Percentiles rank a stretch among this genome's conserved stretches.
Conservation (phyloP, 257 asterid genomes). For the Misopates orontium region DNA sequence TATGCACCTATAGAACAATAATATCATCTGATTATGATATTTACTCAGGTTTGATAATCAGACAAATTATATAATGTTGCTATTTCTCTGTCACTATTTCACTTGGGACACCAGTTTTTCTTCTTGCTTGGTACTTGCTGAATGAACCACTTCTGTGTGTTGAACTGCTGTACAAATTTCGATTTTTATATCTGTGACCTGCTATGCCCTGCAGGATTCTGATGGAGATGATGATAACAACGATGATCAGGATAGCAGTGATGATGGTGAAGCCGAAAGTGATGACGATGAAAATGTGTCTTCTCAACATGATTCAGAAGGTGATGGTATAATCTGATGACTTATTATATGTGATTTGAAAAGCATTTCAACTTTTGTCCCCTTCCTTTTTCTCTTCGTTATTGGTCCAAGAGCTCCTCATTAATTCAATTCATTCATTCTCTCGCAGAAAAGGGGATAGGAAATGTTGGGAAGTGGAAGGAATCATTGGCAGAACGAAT, state of each 20-base stretch:
- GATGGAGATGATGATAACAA: constrained; percentile 42
- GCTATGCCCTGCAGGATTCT: constrained; percentile 47
- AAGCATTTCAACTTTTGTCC: neutral
- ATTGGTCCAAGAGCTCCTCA: neutral
- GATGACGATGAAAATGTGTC: constrained; percentile 31
- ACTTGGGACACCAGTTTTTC: neutral
- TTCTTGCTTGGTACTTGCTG: constrained; percentile 12
- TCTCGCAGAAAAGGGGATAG: constrained; percentile 56
- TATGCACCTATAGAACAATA: neutral
- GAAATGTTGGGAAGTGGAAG: constrained; percentile 86
- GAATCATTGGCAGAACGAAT: constrained; percentile 71
- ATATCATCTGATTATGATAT: too few relatives aligned
- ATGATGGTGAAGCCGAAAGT: constrained; percentile 32
- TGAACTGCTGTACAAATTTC: neutral
- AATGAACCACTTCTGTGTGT: neutral
- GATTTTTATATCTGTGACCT: constrained; percentile 1
- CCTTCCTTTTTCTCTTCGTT: neutral
- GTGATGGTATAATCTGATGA: constrained; percentile 27
- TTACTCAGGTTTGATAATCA: too few relatives aligned
- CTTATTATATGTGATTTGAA: constrained; percentile 20
- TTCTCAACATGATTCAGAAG: constrained; percentile 49
- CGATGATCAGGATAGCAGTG: constrained; percentile 36
- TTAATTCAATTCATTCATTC: constrained; percentile 26
- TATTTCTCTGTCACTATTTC: neutral
- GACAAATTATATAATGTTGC: neutral